Conservation (phyloP, 139 green algal genomes). For the Tetradesmus lagerheimii region DNA sequence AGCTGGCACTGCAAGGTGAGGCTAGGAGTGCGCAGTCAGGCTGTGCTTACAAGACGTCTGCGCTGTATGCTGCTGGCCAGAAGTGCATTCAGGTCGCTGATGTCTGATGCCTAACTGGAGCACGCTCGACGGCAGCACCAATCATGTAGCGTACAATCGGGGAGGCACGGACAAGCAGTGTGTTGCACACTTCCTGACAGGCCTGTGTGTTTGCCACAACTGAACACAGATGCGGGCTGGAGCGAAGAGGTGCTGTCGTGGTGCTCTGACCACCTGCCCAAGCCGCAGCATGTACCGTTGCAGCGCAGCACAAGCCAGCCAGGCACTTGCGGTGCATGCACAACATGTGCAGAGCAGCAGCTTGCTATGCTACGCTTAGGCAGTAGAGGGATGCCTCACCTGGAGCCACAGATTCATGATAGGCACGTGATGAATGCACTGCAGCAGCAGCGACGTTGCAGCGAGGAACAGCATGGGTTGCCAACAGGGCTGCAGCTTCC, state of each 20-base stretch:
- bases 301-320: neutral
- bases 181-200: too few species aligned
- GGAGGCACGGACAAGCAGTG: too few species aligned
- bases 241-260: neutral
- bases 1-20: constrained; percentile 64
- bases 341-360: neutral
- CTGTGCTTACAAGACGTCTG: too few species aligned
- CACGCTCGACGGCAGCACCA: too few species aligned
- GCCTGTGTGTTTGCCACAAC: too few species aligned
- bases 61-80: too few species aligned
- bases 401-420: neutral
- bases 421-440: neutral
- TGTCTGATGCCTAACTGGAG: neutral
- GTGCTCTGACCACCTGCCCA: constrained; percentile 5
- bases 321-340: neutral
- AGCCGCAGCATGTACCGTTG: neutral
- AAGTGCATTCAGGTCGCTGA: too few species aligned
- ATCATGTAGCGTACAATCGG: too few species aligned
- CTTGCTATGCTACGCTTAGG: neutral
- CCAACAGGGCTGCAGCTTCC: neutral
- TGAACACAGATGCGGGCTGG: constrained; percentile 9
- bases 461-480: neutral
- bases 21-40: too few species aligned
- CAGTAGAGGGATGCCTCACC: neutral
- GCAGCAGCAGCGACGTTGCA: neutral